Evolutionary conservation across 768 basidiomycete species (phyloP), one percentile per base, ranked within the genome.

Genomic region (Mycena epipterygia): DNA sequence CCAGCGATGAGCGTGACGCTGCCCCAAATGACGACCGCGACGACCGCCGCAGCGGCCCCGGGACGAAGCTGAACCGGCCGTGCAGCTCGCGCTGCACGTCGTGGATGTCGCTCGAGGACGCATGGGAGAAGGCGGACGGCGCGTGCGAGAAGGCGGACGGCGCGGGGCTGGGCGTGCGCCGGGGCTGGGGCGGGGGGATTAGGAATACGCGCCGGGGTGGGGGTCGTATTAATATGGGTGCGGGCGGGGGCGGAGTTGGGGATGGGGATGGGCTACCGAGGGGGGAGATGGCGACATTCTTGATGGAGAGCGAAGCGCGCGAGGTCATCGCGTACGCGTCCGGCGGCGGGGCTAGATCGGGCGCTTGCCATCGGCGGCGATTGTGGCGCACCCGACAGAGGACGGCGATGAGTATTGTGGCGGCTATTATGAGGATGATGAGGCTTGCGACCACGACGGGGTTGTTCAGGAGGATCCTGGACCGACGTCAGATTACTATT

Each of bases 1-100:
- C 59, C 1, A 61, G 41, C 19, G 59, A 68, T 19, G 67, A 68
- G 46, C 65, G 65, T 27, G 65, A 67, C 21, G 65, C 53, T 33
- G 33, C n/a, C n/a, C n/a, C n/a, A n/a, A n/a, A n/a, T n/a, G n/a
- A n/a, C 32, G 11, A 37, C 17, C 27, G 5, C 41, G 14, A 51
- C 39, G 16, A 55, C 12, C 5, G 25, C 11, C 41, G 46, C 25
- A 25, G 14, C 14, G 13, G 13, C 19, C 51, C 25, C 9, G 32
- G 32, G 1, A 9, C 49, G 29, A 61, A 44, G 35, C 67, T 68
- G 41, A 68, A 17, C n/a, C n/a, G n/a, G 2, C 58, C 59, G 4
- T 59, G 49, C 51, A 61, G 1, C 23, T 61, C 67, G 51, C 67
- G 58, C 32, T 68, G 67, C 0, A 61, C 51, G 0, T 53, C 42